Evolutionary conservation across 345 rosid genomes (phyloP), one percentile per base, ranked within the genome.

Genomic region (Excoecaria cochinchinensis): DNA sequence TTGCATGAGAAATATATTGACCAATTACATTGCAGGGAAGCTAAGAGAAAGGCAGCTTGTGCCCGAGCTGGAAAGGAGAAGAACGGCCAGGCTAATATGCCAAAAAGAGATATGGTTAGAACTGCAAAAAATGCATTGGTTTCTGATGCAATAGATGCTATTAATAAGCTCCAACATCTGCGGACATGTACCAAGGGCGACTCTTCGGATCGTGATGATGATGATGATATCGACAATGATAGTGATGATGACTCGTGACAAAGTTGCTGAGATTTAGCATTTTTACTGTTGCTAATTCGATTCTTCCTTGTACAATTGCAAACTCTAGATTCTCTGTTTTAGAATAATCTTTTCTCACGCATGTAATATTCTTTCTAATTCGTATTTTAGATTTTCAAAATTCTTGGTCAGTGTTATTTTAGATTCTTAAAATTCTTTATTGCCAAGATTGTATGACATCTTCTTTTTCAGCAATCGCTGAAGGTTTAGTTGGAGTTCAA

Each of bases 1-100:
- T 84, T 91, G 80, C 97, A 92, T 82, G 97, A 95, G 83, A 90
- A 85, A 81, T 90, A 91, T 73, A 90, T 90, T 10, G 94, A 92
- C 76, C 91, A 84, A 63, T 84, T 91, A 52, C 94, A 89, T 77
- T 51, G 48, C 67, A 87, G 98, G 83, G 98, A 94, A 71, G 97
- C 93, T 55, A 90, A 87, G 84, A 84, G 98, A 84, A 88, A 83
- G 76, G 82, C 87, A 5, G 87, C 77, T 53, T 72, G 74, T 61
- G 76, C 48, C 56, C 73, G 80, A 40, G 73, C 55, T 14, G 78
- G 66, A 38, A 85, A 89, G 83, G 93, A 90, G 82, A 87, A 86
- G 73, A 57, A 22, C 15, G 69, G 51, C 50, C 81, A 76, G 72
- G 5, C 14, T 71, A 65, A 73, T 52, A 62, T 42, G 55, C 88